Base-by-base conservation (phyloP, 2,329 filamentous ascomycete species). In the Kalmusia sp. region DNA sequence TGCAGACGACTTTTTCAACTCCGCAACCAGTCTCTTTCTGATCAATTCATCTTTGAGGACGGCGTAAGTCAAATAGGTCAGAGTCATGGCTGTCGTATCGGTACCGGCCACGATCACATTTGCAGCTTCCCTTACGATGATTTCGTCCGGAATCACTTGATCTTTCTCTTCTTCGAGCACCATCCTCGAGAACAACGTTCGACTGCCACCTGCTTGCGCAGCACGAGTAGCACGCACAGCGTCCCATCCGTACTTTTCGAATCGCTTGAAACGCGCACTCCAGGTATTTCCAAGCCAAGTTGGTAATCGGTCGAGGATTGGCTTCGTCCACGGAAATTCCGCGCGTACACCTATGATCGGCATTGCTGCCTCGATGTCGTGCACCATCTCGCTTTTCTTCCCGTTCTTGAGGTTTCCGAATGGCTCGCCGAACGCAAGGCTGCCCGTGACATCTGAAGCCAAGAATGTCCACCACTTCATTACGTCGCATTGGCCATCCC, bases 401-500 rank as follows among this genome's bases (percentile, higher is more conserved):
- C 76, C 76, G 9, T 52, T 59, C 49, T 77, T 73, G 3, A 78
- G 51, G 60, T 74, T 75, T 15, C 67, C 58, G 44, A 78, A 77
- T 0, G 64, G 70, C 44, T 76, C 71, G 6, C 76, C 76, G 52
- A 77, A 77, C 25, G 71, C 68, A 8, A 77, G 53, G 37, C 72
- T 59, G 4, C 67, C 67, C 15, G 65, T 67, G 2, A 77, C 64
- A 50, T 78, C 76, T 1, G 72, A 69, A 5, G 76, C 72, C 53
- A 77, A 71, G 19, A 76, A 68, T 28, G 71, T 75, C 64, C 64
- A 72, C 73, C 72, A 65, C 41, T 74, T 72, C 38, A 77, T 55
- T 2, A 68, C 40, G 33, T 79, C 75, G 8, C 68, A 68, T 12
- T 51, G 58, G 19, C 67, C 61, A 5, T 62, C 57, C 40, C 49